phyloP scores from a whole-genome alignment of 768 basidiomycete genomes.

The Solioccasus polychromus region DNA sequence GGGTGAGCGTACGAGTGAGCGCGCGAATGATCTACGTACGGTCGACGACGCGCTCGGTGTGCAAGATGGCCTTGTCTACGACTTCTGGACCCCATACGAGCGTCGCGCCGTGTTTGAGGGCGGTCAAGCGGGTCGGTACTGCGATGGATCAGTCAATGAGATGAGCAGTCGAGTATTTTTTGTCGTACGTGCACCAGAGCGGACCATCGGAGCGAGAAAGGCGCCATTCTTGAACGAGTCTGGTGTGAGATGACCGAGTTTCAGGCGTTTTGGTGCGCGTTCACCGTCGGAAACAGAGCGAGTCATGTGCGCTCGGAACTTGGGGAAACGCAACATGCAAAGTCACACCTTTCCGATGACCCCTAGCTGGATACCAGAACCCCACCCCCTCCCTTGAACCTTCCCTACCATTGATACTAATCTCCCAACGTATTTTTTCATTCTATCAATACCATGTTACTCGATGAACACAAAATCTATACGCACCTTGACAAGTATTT shows the following conservation, averaged over 20 bases:
- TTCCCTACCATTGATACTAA: too few relatives aligned
- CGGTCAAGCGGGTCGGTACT: slow-evolving; percentile 86
- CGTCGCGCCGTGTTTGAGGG: slow-evolving; percentile 89
- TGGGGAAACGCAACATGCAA: too few relatives aligned
- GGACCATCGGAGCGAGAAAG: slow-evolving; percentile 98
- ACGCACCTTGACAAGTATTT: too few relatives aligned
- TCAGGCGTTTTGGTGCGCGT: slow-evolving; percentile 49
- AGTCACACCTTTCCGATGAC: too few relatives aligned
- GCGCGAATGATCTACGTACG: slow-evolving; percentile 47
- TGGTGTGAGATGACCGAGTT: slow-evolving; percentile 55
- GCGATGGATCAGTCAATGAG: slow-evolving; percentile 15
- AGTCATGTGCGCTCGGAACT: too few relatives aligned
- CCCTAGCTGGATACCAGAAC: too few relatives aligned
- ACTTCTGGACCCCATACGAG: slow-evolving; percentile 97
- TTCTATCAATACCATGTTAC: too few relatives aligned
- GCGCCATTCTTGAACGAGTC: slow-evolving; percentile 86
- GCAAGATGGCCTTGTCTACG: slow-evolving; percentile 93
- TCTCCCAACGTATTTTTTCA: too few relatives aligned
- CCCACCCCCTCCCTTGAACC: too few relatives aligned
- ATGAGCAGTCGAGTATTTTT: slow-evolving; percentile 6
- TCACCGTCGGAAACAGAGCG: slow-evolving; percentile 15
- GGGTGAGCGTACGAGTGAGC: slow-evolving; percentile 2
- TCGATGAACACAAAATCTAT: too few relatives aligned
- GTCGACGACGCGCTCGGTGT: slow-evolving; percentile 79
- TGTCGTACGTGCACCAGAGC: slow-evolving; percentile 80